These are phyloP conservation scores for Blastosporella zonata DNA, from an alignment of 1,284 basidiomycete genomes.

Conservation along the genomic window DNA sequence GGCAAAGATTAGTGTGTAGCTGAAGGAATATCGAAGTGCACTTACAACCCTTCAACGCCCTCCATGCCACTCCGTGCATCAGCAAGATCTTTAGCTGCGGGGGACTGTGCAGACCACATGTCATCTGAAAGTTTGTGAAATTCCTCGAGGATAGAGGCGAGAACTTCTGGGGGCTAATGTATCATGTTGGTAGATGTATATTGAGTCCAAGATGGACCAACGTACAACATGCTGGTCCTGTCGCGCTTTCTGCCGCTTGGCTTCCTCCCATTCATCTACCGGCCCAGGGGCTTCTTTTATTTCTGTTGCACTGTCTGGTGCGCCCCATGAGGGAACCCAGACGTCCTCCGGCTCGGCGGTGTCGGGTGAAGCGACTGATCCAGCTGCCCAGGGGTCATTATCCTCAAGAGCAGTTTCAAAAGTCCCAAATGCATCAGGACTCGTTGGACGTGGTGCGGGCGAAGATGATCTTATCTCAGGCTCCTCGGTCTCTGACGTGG, in stretches of 20 bases:
- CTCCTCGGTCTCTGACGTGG: slow-evolving; percentile 10
- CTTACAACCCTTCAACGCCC: slow-evolving; percentile 56
- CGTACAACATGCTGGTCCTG: slow-evolving; percentile 63
- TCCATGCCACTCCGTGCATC: slow-evolving; percentile 42
- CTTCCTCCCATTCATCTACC: slow-evolving; percentile 67
- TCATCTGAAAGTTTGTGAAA: slow-evolving; percentile 49
- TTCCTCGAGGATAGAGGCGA: slow-evolving; percentile 51
- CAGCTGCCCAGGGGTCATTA: slow-evolving; percentile 36
- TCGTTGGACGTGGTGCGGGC: slow-evolving; percentile 27
- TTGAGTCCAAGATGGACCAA: slow-evolving; percentile 18
- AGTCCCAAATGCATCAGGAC: slow-evolving; percentile 59
- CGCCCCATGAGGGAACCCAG: slow-evolving; percentile 46
- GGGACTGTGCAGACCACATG: slow-evolving; percentile 40
- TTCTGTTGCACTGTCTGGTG: slow-evolving; percentile 28
- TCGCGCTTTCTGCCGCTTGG: slow-evolving; percentile 53
- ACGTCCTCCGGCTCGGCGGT: slow-evolving; percentile 32
- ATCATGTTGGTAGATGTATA: slow-evolving; percentile 15
- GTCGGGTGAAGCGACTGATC: slow-evolving; percentile 24
- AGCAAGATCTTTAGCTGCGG: slow-evolving; percentile 19
- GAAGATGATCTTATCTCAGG: slow-evolving; percentile 6
- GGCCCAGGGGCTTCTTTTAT: slow-evolving; percentile 16
- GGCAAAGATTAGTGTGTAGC: background rate
- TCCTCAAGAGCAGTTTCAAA: slow-evolving; percentile 49
- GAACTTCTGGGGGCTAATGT: slow-evolving; percentile 57
- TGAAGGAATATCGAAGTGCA: slow-evolving; percentile 18